Conservation (phyloP, 495 filamentous ascomycete species). For the Trichodelitschia bisporula region DNA sequence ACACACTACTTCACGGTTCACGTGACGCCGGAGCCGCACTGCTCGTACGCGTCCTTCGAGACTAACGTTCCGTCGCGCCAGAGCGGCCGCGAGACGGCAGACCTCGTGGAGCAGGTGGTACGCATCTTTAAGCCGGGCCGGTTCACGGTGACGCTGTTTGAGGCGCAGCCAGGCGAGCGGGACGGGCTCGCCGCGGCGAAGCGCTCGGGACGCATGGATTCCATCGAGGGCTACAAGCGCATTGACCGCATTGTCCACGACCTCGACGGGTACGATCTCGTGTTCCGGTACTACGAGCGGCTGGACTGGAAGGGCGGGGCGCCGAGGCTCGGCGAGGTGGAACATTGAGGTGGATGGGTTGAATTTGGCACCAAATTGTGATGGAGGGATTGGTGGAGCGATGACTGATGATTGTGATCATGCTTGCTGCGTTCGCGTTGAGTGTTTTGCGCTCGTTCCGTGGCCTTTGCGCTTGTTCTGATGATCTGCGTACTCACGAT, state of each 20-base stretch:
- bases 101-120: conserved; percentile 82
- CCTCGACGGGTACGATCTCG: conserved; percentile 87
- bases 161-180: conserved; percentile 41
- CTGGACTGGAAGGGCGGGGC: conserved; percentile 68
- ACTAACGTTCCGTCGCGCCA: conserved; percentile 90
- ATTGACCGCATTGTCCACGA: conserved; percentile 94
- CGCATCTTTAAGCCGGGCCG: conserved; percentile 85
- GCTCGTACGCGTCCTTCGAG: conserved; percentile 98
- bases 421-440: too few relatives aligned
- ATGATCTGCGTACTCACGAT: too few relatives aligned
- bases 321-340: conserved; percentile 44
- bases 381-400: too few relatives aligned
- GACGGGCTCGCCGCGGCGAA: conserved; percentile 9
- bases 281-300: conserved; percentile 91
- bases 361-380: too few relatives aligned
- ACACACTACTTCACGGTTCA: conserved; percentile 98
- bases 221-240: conserved; percentile 64
- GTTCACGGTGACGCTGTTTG: conserved; percentile 94
- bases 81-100: conserved; percentile 65
- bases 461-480: too few relatives aligned
- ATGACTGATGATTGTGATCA: too few relatives aligned
- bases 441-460: too few relatives aligned
- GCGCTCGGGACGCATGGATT: conserved; percentile 37
- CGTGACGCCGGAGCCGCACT: conserved; percentile 91
- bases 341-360: conserved; percentile 14